Evolutionary conservation across 306 rosid species (phyloP).

Genomic region (Dalbergia oliveri): DNA sequence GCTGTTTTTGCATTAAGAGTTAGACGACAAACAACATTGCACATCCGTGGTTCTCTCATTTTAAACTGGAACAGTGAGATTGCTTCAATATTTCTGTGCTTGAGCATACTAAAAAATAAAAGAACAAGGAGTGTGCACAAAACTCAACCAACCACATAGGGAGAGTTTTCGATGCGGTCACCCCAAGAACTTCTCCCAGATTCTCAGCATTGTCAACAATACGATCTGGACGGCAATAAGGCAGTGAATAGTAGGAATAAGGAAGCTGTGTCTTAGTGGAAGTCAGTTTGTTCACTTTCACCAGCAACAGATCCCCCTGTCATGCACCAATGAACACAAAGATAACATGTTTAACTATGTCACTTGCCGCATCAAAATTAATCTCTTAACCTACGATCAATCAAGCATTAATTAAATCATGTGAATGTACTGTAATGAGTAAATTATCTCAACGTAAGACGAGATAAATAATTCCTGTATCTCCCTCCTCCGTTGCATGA

Average conservation of each 20-base stretch:
- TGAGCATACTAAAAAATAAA: conserved; percentile 20
- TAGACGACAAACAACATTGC: conserved; percentile 72
- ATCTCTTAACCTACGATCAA: background rate
- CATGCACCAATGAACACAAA: conserved; percentile 53
- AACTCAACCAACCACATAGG: conserved; percentile 67
- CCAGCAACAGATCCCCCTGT: conserved; percentile 80
- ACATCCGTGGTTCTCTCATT: conserved; percentile 93
- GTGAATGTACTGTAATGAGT: background rate
- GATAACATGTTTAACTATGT: background rate
- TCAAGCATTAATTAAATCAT: conserved; percentile 11
- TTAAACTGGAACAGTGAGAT: conserved; percentile 65
- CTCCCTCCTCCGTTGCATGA: background rate
- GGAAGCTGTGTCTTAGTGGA: conserved; percentile 95
- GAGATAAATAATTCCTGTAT: background rate
- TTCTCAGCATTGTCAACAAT: conserved; percentile 92
- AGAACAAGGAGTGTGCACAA: conserved; percentile 2
- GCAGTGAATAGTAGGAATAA: conserved; percentile 80
- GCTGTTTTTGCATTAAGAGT: conserved; percentile 69
- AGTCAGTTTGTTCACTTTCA: conserved; percentile 87
- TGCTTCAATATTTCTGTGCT: conserved; percentile 39
- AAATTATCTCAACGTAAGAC: conserved; percentile 5
- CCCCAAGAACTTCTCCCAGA: conserved; percentile 97
- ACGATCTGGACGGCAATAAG: conserved; percentile 74
- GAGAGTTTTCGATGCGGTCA: conserved; percentile 90
- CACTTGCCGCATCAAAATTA: too few species aligned